Evolutionary conservation across 2,329 filamentous ascomycete species (phyloP), one percentile per base, ranked within the genome.

Genomic region (Hypoxylon sp.): DNA sequence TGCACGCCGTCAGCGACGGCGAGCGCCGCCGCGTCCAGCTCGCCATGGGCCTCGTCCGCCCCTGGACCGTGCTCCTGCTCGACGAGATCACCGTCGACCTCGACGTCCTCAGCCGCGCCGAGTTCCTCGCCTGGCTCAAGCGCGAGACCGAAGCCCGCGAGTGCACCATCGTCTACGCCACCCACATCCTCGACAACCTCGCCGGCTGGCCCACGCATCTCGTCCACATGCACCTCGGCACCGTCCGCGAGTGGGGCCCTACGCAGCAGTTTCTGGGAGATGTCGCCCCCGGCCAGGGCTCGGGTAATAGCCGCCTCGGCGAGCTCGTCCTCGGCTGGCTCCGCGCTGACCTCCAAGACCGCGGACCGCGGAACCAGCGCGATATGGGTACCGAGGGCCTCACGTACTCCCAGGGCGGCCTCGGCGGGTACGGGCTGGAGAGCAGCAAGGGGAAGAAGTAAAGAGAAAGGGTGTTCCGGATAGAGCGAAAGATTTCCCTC

Each of bases 81-180:
- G 95, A 99, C 72, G 94, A 98, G 75, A 97, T 98, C 74, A 99
- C 95, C 0, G 95, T 99, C 7, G 95, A 99, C 74, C 80, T 99
- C 60, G 95, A 99, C 75, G 83, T 99, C 55, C 83, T 97, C 58
- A 90, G 86, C 52, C 85, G 95, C 13, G 88, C 87, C 68, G 88
- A 93, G 72, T 99, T 99, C 74, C 81, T 99, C 26, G 81, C 78
- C 38, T 99, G 94, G 80, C 77, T 99, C 70, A 92, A 92, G 76
- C 81, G 81, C 58, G 95, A 99, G 84, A 97, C 94, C 0, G 89
- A 94, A 77, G 79, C 72, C 6, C 82, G 94, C 49, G 82, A 86
- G 33, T 97, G 93, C 72, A 97, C 95, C 3, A 91, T 99, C 68
- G 92, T 99, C 24, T 99, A 99, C 73, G 95, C 95, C 6, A 99